Evolutionary conservation across 345 rosid genomes (phyloP).

Genomic region (Pugionium dolabratum): DNA sequence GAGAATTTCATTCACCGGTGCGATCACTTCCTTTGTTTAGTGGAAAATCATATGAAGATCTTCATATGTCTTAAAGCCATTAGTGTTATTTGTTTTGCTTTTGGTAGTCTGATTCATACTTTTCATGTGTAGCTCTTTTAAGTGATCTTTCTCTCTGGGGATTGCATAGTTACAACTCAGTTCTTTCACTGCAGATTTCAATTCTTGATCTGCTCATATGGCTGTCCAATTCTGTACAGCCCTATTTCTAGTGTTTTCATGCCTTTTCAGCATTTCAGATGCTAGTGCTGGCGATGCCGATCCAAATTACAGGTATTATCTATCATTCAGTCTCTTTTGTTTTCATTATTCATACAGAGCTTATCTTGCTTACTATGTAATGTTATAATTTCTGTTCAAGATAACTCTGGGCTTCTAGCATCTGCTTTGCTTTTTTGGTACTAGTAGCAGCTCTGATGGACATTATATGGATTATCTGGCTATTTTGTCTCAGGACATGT

Average conservation of each 20-base stretch:
- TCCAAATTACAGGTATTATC: constrained; percentile 59
- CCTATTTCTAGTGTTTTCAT: constrained; percentile 38
- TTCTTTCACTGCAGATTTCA: constrained; percentile 16
- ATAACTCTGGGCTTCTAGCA: not conserved
- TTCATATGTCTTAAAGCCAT: not conserved
- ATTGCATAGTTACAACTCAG: constrained; percentile 3
- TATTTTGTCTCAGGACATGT: constrained; percentile 50
- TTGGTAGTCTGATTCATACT: constrained; percentile 3
- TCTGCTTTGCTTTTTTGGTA: constrained; percentile 12
- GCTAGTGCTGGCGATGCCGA: constrained; percentile 81
- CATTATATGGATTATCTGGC: not conserved
- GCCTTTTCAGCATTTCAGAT: constrained; percentile 44
- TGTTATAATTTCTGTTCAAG: not conserved
- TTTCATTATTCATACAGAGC: not conserved
- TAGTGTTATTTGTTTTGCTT: not conserved
- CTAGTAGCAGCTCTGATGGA: not conserved
- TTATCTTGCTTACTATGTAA: not conserved
- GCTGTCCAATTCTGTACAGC: constrained; percentile 34
- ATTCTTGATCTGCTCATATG: constrained; percentile 41
- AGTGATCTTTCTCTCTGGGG: not conserved
- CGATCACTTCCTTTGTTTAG: constrained; percentile 3
- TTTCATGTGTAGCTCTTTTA: not conserved
- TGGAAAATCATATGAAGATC: not conserved
- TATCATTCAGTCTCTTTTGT: constrained; percentile 2
- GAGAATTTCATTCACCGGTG: constrained; percentile 1